Percentiles rank a stretch among this genome's conserved stretches.
phyloP scores from a whole-genome alignment of 2,329 filamentous ascomycete species.

The Onygenales sp. region DNA sequence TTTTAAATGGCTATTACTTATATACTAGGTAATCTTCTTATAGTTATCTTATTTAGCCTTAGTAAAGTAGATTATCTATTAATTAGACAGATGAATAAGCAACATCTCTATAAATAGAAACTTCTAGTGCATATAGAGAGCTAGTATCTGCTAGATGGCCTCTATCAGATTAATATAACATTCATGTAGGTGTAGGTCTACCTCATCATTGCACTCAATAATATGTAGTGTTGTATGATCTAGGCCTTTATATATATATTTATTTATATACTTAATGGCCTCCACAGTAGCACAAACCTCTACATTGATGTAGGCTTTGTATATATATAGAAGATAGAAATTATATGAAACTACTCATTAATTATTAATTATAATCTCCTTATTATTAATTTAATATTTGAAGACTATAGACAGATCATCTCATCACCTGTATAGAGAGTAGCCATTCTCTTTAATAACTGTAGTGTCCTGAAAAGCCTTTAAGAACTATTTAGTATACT shows the following conservation, averaged over 20 bases:
- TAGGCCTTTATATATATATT: neutral
- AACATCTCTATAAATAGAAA: neutral
- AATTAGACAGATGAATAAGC: neutral
- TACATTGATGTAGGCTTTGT: neutral
- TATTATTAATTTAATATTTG: neutral
- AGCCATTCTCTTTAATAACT: neutral
- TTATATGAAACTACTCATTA: neutral
- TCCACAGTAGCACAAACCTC: neutral
- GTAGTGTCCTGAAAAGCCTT: neutral
- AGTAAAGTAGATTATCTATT: neutral
- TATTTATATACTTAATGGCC: neutral
- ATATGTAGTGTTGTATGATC: neutral
- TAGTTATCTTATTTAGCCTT: neutral
- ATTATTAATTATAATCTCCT: neutral
- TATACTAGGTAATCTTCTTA: neutral
- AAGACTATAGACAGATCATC: neutral
- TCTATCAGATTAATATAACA: neutral
- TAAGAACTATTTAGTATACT: neutral
- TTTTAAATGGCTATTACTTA: neutral
- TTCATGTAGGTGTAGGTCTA: neutral
- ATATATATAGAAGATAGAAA: neutral
- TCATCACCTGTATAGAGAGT: neutral
- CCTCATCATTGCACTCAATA: neutral
- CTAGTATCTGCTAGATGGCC: neutral
- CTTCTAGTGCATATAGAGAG: neutral